These are phyloP conservation scores for Erodium texanum DNA, from an alignment of 441 rosid species.

Conservation along the genomic window DNA sequence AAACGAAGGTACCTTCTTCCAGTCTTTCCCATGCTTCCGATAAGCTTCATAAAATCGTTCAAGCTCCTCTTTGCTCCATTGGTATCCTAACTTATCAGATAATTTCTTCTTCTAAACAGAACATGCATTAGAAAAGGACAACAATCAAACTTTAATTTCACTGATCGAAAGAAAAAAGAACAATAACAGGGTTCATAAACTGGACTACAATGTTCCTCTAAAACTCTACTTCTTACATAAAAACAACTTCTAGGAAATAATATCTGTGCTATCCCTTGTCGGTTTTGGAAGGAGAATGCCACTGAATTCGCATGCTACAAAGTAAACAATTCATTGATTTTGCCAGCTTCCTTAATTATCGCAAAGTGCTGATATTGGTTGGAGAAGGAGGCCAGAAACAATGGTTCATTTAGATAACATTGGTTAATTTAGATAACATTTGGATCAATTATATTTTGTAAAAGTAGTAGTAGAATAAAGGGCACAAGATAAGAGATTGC, in stretches of 20 bases:
- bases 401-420: too few species aligned
- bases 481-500: neutral
- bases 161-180: neutral
- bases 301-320: neutral
- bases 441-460: neutral
- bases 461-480: neutral
- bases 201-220: neutral
- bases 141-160: neutral
- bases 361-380: neutral
- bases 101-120: conserved; percentile 49
- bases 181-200: neutral
- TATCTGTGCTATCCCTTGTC: neutral
- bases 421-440: too few species aligned
- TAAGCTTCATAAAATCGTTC: conserved; percentile 73
- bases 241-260: neutral
- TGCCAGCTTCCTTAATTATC: neutral
- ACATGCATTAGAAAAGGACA: conserved; percentile 11
- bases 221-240: neutral
- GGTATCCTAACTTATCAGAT: conserved; percentile 69
- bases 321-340: neutral
- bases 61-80: conserved; percentile 78
- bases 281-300: neutral
- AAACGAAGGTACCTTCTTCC: conserved; percentile 54
- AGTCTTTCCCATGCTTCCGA: conserved; percentile 62
- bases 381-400: neutral